Evolutionary conservation across 139 green algal genomes (phyloP).

Genomic region (Pleodorina starrii): DNA sequence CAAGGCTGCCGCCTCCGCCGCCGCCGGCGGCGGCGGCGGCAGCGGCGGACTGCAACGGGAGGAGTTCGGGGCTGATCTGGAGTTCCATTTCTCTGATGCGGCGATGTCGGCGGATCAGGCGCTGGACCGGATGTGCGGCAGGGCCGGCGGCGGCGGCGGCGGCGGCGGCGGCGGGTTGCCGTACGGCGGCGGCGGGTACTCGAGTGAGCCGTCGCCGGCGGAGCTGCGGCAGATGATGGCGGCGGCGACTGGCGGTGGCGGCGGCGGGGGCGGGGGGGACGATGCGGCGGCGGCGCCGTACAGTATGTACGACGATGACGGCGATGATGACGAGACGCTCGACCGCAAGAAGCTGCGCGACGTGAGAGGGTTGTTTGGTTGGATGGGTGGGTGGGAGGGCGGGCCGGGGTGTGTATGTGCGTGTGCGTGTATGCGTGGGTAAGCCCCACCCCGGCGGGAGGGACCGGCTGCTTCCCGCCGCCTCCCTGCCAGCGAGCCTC

Average conservation of each 20-base stretch:
- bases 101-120: constrained; percentile 28
- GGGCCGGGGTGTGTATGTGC: not conserved
- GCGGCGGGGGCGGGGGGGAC: not conserved
- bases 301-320: constrained; percentile 46
- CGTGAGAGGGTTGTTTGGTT: constrained; percentile 8
- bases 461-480: too few relatives aligned
- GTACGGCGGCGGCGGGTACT: not conserved
- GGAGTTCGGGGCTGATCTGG: constrained; percentile 66
- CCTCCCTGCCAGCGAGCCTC: too few relatives aligned
- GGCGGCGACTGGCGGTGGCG: not conserved
- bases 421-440: not conserved
- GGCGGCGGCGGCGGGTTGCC: not conserved
- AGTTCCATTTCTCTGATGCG: constrained; percentile 38
- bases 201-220: constrained; percentile 31
- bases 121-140: constrained; percentile 22
- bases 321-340: constrained; percentile 59
- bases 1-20: too few relatives aligned
- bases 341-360: constrained; percentile 56
- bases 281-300: not conserved
- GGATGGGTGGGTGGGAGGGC: too few relatives aligned
- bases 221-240: constrained; percentile 35
- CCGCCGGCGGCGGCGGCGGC: constrained; percentile 9
- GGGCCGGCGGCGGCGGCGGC: not conserved
- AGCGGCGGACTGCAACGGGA: not conserved
- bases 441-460: not conserved